A percentile compares a stretch with the other conserved stretches of the same genome.
These are phyloP conservation scores for Talaromyces adpressus DNA, from an alignment of 495 filamentous ascomycete genomes.

Conservation along the genomic window DNA sequence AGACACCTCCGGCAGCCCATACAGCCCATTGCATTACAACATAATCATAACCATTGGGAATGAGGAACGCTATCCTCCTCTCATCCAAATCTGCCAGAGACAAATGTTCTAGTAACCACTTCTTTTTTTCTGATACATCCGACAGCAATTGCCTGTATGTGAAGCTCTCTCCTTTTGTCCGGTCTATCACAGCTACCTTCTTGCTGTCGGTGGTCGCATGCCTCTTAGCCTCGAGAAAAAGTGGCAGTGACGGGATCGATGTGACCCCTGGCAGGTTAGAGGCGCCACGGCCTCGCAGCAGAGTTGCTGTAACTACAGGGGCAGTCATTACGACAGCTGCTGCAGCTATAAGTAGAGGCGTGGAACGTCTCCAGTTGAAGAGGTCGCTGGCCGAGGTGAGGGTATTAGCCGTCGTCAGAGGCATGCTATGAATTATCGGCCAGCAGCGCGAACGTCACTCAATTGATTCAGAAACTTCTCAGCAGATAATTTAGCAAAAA, in stretches of 20 bases:
- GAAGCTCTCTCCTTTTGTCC: slow-evolving; percentile 60
- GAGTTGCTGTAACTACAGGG: neutral
- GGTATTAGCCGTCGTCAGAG: neutral
- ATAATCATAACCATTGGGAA: slow-evolving; percentile 90
- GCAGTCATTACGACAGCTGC: neutral
- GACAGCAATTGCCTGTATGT: slow-evolving; percentile 72
- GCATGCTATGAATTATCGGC: neutral
- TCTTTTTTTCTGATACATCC: slow-evolving; percentile 62
- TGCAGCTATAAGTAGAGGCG: neutral
- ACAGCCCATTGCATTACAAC: slow-evolving; percentile 59
- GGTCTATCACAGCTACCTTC: slow-evolving; percentile 69
- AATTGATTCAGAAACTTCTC: neutral
- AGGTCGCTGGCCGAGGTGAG: neutral
- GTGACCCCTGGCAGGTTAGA: neutral
- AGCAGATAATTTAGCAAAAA: neutral
- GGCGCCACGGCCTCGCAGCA: neutral
- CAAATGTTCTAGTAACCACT: slow-evolving; percentile 49
- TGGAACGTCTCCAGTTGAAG: neutral
- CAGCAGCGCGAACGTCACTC: neutral
- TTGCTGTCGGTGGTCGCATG: slow-evolving; percentile 53
- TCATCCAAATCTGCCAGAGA: slow-evolving; percentile 52
- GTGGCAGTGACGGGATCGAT: slow-evolving; percentile 57
- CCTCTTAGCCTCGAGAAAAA: slow-evolving; percentile 56
- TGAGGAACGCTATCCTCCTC: slow-evolving; percentile 71
- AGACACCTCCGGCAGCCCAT: slow-evolving; percentile 36